Evolutionary conservation across 129 eudicot species (phyloP), one percentile per base, ranked within the genome.

Genomic region (Escallonia herrerae): DNA sequence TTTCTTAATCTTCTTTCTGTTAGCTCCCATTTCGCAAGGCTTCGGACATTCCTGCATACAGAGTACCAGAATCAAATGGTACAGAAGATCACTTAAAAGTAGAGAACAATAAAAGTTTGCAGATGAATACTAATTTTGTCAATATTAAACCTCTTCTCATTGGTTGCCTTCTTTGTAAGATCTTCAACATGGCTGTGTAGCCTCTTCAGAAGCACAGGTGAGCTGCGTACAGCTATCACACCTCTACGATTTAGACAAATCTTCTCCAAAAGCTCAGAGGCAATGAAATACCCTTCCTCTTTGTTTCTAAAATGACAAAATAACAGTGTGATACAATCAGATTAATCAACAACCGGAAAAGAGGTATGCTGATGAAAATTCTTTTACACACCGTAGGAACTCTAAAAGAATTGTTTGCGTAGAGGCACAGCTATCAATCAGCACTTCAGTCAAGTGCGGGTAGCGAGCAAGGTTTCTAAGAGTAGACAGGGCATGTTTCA

Each of bases 281-380:
- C 96, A 77, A 93, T 84, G 68, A 81, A 89, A 67, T 71, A 89
- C 0, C 82, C 80, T 15, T 93, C 98, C 70, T 86, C 96, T 77
- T 88, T 93, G 84, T 93, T 93, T 58, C 98, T 93, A 80, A 60
- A 73, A 6, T 6, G 56, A 5, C 41, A 14, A 8, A 37, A 62
- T 11, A 59, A 58, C 37, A 33, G 11, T 22, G 33, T 22, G 33
- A 22, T 0, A 22, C 0, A 51, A 50, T 13, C 38, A 56, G 2
- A 43, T 7, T 12, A 0, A 45, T 56, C 14, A 33, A 38, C 43
- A 22, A 22, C 33, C 1, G 33, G 33, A 1, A 22, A 22, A 0
- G 33, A 22, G 33, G 33, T 56, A 50, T 15, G 50, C 40, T 12
- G 49, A n/a, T 11, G 45, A 45, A 57, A 60, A 8, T 40, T 49